These are phyloP conservation scores for Cymodocea nodosa DNA, from an alignment of 116 monocot species.

Conservation along the genomic window DNA sequence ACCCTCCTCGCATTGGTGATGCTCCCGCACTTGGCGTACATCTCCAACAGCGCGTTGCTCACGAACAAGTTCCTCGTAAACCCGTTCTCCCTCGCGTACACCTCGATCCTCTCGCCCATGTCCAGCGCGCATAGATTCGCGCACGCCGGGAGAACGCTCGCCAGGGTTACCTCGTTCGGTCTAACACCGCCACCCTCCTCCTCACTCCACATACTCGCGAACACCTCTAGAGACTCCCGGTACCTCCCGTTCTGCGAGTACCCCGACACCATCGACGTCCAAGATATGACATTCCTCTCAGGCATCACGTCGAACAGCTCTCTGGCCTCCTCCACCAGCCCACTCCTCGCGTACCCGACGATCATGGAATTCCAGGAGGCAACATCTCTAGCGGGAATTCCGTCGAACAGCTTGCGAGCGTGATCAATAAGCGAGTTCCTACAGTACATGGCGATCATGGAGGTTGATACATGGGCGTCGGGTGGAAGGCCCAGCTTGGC, in stretches of 20 bases:
- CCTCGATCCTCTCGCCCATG: slow-evolving; percentile 46
- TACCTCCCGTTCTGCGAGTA: slow-evolving; percentile 39
- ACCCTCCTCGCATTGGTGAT: slow-evolving; percentile 27
- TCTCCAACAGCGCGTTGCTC: slow-evolving; percentile 51
- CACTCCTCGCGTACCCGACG: slow-evolving; percentile 21
- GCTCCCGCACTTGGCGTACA: slow-evolving; percentile 72
- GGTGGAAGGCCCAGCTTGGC: slow-evolving; percentile 21
- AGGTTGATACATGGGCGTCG: slow-evolving; percentile 37
- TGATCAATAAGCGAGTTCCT: slow-evolving; percentile 16
- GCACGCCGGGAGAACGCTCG: slow-evolving; percentile 56
- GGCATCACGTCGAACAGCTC: slow-evolving; percentile 57
- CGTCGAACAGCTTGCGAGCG: slow-evolving; percentile 44
- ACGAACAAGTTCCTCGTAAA: slow-evolving; percentile 39
- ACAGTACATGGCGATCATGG: slow-evolving; percentile 40
- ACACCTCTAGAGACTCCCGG: slow-evolving; percentile 31
- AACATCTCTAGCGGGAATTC: slow-evolving; percentile 20
- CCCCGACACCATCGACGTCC: slow-evolving; percentile 64
- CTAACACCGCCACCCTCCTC: slow-evolving; percentile 10
- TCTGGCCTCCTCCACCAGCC: slow-evolving; percentile 20
- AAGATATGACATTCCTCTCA: slow-evolving; percentile 38
- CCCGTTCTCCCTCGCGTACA: slow-evolving; percentile 30
- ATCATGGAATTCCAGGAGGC: slow-evolving; percentile 50
- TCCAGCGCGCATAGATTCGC: slow-evolving; percentile 45
- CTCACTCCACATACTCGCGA: slow-evolving; percentile 39
- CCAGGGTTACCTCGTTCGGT: slow-evolving; percentile 60